Evolutionary conservation across 805 yeast species (phyloP), one percentile per base, ranked within the genome.

Genomic region (Cyberlindnera meyerae): DNA sequence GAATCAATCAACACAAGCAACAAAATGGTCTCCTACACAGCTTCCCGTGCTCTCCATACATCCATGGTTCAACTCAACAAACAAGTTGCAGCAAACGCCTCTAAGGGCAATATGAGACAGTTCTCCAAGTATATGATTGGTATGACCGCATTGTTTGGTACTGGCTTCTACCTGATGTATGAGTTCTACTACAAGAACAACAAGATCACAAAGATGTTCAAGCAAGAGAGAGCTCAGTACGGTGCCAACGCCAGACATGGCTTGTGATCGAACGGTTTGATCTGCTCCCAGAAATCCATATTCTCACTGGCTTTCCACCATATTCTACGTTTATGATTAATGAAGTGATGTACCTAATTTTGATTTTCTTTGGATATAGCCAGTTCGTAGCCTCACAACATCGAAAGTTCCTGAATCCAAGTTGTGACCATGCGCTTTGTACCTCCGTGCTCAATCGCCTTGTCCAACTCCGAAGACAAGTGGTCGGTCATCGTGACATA

Each of bases 341-440:
- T n/a, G n/a, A n/a, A n/a, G n/a, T n/a, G n/a, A n/a, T n/a, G n/a
- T n/a, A n/a, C n/a, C n/a, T n/a, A n/a, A n/a, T n/a, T n/a, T n/a
- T n/a, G n/a, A n/a, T n/a, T n/a, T n/a, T n/a, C n/a, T n/a, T n/a
- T n/a, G n/a, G n/a, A n/a, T n/a, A n/a, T n/a, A n/a, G n/a, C n/a
- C n/a, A n/a, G n/a, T n/a, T n/a, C n/a, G n/a, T n/a, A n/a, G n/a
- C n/a, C n/a, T 40, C 29, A 40, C 40, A 40, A 36, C 11, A 38
- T 29, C 2, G 27, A 24, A 27, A 62, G 51, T 33, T 65, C 67
- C 6, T 53, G 48, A 11, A 64, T 38, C 66, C 69, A 68, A 18
- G 48, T 39, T 12, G 37, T 33, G 20, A 68, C 32, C 29, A 49
- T 48, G 2, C 37, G 30, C 35, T 47, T 50, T 0, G 69, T 59